phyloP scores from a whole-genome alignment of 2,329 filamentous ascomycete genomes.

The Xylariaceae sp. region DNA sequence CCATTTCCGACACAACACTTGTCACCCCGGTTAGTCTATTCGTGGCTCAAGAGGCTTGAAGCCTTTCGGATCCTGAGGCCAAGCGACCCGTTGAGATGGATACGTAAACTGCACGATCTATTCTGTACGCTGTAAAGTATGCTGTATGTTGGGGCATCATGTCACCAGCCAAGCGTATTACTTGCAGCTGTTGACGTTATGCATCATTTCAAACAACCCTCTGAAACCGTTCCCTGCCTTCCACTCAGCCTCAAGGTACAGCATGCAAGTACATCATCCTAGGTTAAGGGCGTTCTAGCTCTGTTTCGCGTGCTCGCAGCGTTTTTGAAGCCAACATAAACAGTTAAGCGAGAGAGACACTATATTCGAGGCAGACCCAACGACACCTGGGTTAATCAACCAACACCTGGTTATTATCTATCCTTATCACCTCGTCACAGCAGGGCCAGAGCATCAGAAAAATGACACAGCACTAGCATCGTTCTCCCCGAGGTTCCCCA shows the following conservation, averaged over 20 bases:
- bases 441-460: conserved; percentile 7
- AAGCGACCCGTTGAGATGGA: not conserved
- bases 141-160: not conserved
- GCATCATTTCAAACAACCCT: not conserved
- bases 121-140: too few relatives aligned
- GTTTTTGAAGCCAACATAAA: not conserved
- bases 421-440: too few relatives aligned
- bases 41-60: not conserved
- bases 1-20: conserved; percentile 5
- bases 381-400: too few relatives aligned
- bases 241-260: not conserved
- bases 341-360: not conserved
- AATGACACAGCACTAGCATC: conserved; percentile 14
- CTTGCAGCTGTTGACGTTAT: conserved; percentile 3
- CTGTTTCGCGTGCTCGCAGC: too few relatives aligned
- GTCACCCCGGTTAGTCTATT: too few relatives aligned
- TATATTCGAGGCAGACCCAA: conserved; percentile 7
- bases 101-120: conserved; percentile 1
- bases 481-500: conserved; percentile 24
- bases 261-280: too few relatives aligned
- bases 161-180: conserved; percentile 1
- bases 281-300: too few relatives aligned
- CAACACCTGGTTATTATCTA: too few relatives aligned
- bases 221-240: not conserved
- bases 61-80: not conserved